Conservation (phyloP, 225 moss, liverwort and hornwort species). For the Sphagnum contortum region DNA sequence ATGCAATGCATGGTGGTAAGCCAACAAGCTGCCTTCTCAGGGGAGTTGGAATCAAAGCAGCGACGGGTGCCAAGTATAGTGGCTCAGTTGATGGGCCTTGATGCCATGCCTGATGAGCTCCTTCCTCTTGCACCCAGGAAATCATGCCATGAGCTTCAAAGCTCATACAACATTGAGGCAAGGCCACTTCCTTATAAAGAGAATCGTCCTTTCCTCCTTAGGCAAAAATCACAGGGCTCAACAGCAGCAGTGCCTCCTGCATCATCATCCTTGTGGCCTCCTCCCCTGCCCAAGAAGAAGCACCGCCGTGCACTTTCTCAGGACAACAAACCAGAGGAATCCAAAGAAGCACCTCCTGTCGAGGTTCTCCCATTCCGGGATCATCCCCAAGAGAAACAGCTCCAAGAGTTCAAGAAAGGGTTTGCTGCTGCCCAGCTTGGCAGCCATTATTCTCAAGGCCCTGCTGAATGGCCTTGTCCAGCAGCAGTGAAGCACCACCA, state of each 20-base stretch:
- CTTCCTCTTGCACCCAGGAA: constrained; percentile 18
- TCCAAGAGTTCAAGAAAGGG: constrained; percentile 73
- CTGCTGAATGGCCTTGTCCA: constrained; percentile 2
- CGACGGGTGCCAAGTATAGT: constrained; percentile 59
- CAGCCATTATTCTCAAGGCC: background rate
- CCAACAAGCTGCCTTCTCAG: constrained; percentile 1
- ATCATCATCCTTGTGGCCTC: constrained; percentile 41
- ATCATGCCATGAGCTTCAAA: constrained; percentile 14
- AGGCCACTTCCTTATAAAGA: no score
- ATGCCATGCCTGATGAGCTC: constrained; percentile 44
- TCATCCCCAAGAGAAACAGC: constrained; percentile 82
- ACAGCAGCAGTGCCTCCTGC: background rate
- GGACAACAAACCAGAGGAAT: constrained; percentile 18
- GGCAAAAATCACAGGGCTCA: constrained; percentile 18
- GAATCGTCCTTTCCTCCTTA: constrained; percentile 5
- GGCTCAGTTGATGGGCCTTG: constrained; percentile 81
- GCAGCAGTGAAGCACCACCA: constrained; percentile 23
- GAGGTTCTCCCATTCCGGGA: constrained; percentile 48
- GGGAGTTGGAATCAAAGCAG: constrained; percentile 35
- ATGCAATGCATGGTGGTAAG: background rate
- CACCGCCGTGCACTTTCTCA: background rate
- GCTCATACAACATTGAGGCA: constrained; percentile 4
- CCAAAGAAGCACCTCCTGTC: constrained; percentile 28
- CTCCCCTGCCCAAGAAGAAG: constrained; percentile 30
- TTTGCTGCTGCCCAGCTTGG: constrained; percentile 53